A percentile compares a stretch with the other conserved stretches of the same genome.
These are phyloP conservation scores for Neurospora sublineolata DNA, from an alignment of 495 filamentous ascomycete genomes.

Conservation along the genomic window DNA sequence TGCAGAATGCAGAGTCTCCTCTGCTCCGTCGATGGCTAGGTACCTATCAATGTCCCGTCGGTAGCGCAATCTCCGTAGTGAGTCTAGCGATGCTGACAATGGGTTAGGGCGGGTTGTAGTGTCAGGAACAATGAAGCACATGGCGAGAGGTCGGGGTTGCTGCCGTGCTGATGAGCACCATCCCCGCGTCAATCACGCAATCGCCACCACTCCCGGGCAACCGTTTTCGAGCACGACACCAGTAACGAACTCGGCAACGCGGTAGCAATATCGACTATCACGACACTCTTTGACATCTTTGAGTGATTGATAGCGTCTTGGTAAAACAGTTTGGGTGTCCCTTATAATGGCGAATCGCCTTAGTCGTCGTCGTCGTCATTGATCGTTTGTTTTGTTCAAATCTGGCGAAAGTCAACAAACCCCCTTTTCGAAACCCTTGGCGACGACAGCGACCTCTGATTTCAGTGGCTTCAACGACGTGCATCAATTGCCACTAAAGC, in stretches of 20 bases:
- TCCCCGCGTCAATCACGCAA: constrained; percentile 16
- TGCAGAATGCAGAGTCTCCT: neutral
- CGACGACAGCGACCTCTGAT: neutral
- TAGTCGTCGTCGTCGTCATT: neutral
- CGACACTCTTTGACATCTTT: neutral
- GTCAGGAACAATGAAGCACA: neutral
- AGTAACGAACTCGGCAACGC: neutral
- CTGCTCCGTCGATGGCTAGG: neutral
- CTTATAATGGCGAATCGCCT: neutral
- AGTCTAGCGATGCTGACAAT: neutral
- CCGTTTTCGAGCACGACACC: neutral
- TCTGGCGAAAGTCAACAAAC: neutral
- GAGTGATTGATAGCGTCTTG: neutral
- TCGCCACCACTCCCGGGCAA: constrained; percentile 3
- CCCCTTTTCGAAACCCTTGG: neutral
- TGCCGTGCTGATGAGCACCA: constrained; percentile 3
- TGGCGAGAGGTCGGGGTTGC: neutral
- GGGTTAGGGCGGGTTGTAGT: neutral
- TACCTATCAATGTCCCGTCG: neutral
- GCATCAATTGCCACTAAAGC: neutral
- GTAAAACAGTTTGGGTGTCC: neutral
- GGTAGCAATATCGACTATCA: neutral
- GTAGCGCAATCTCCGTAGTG: neutral
- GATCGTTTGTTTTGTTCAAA: neutral
- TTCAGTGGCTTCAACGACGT: neutral